Evolutionary conservation across 1,284 basidiomycete genomes (phyloP).

Genomic region (Cutaneotrichosporon cavernicola): DNA sequence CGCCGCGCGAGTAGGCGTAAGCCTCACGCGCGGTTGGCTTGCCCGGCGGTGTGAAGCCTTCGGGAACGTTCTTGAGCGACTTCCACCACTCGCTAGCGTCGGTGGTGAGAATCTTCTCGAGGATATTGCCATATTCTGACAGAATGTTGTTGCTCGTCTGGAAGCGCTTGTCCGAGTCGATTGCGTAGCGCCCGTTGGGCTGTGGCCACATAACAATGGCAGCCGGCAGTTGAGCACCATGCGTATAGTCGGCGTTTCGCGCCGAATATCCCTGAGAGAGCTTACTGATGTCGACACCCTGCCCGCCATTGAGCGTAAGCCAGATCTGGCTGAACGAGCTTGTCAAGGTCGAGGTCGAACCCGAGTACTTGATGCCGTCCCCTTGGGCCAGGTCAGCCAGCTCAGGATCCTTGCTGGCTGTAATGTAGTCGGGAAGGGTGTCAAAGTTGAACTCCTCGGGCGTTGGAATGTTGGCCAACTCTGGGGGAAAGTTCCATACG

Average conservation of each 20-base stretch:
- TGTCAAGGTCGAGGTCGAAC: slow-evolving; percentile 89
- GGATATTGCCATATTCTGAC: slow-evolving; percentile 76
- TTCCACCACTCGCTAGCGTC: slow-evolving; percentile 65
- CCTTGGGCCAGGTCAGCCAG: slow-evolving; percentile 64
- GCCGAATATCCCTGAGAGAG: slow-evolving; percentile 63
- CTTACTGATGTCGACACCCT: slow-evolving; percentile 61
- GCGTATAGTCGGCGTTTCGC: slow-evolving; percentile 68
- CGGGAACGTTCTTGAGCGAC: slow-evolving; percentile 59
- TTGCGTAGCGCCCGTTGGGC: slow-evolving; percentile 64
- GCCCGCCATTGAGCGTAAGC: slow-evolving; percentile 66
- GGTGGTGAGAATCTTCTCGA: slow-evolving; percentile 85
- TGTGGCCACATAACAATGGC: slow-evolving; percentile 64
- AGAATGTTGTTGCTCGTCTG: slow-evolving; percentile 66
- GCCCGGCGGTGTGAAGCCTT: slow-evolving; percentile 46
- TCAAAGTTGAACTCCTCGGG: slow-evolving; percentile 90
- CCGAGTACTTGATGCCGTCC: slow-evolving; percentile 62
- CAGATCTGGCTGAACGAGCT: slow-evolving; percentile 84
- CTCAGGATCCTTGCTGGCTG: slow-evolving; percentile 76
- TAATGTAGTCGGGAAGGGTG: slow-evolving; percentile 72
- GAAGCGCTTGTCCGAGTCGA: slow-evolving; percentile 68
- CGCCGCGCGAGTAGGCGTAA: slow-evolving; percentile 68
- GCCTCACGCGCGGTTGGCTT: slow-evolving; percentile 62
- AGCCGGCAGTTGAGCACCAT: slow-evolving; percentile 76
- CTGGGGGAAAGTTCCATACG: slow-evolving; percentile 80
- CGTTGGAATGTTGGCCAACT: slow-evolving; percentile 68